These are phyloP conservation scores for Colletotrichum sp. DNA, from an alignment of 2,329 filamentous ascomycete species.

Conservation along the genomic window DNA sequence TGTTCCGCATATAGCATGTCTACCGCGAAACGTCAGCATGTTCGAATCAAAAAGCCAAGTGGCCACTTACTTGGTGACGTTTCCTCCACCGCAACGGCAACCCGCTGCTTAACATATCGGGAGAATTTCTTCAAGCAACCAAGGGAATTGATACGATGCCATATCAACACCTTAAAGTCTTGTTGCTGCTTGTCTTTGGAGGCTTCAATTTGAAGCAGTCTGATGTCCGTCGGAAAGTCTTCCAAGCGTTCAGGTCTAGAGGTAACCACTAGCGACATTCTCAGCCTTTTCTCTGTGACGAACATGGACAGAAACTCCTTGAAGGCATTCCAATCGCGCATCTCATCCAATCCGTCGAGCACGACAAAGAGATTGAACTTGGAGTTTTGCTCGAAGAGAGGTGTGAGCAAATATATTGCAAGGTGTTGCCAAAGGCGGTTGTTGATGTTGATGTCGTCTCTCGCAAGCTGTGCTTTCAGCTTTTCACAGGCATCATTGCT, in stretches of 20 bases:
- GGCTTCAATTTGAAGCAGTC: not conserved
- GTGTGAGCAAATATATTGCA: not conserved
- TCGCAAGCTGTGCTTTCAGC: not conserved
- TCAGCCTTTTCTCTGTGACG: not conserved
- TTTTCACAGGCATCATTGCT: not conserved
- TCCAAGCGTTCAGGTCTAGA: not conserved
- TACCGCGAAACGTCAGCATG: not conserved
- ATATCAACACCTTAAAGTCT: not conserved
- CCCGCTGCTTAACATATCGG: not conserved
- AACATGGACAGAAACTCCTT: not conserved
- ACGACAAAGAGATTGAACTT: not conserved
- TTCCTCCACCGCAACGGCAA: not conserved
- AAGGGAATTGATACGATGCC: not conserved
- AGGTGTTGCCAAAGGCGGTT: not conserved
- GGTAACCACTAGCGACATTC: not conserved
- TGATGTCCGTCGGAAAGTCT: accelerated
- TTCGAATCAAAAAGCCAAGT: accelerated
- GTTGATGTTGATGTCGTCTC: not conserved
- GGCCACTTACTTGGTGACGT: not conserved
- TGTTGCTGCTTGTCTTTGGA: not conserved
- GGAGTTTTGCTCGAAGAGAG: not conserved
- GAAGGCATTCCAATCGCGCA: not conserved
- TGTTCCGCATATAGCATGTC: not conserved
- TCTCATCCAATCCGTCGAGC: not conserved
- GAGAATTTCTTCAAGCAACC: not conserved